Evolutionary conservation across 352 stramenopile genomes (phyloP), one percentile per base, ranked within the genome.

Genomic region (Phytophthora cactorum): DNA sequence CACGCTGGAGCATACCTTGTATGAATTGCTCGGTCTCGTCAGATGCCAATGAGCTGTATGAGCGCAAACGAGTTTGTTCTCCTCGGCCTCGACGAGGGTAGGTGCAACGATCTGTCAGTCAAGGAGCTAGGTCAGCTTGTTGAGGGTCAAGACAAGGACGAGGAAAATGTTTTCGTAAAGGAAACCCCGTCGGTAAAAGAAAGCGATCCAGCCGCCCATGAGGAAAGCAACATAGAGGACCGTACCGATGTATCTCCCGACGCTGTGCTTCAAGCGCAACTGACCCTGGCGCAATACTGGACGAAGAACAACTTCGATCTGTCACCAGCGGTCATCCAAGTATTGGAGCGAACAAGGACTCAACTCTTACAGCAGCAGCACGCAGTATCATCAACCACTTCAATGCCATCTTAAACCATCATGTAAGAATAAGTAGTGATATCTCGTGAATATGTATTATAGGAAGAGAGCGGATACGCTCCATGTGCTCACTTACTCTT

Each of bases 361-460:
- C 28, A 62, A 34, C 57, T 72, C 31, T 44, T 67, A 38, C 62
- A 68, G 28, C 32, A 62, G 12, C 22, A 39, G 34, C 9, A 32
- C 22, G 22, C 22, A 22, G 22, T 22, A 22, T 22, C 22, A 22
- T 22, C 29, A 47, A 28, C 38, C 31, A 8, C 29, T 55, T 44
- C 49, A 29, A 44, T 28, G 12, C 10, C 49, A 55, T 3, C 17
- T 44, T 53, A 28, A 53, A 6, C 4, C 11, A 9, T 46, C 39
- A 46, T 25, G 43, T 49, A 22, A 22, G 22, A 22, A 22, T 0
- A 49, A 49, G 39, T 46, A 46, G 39, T 46, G 22, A 46, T 46
- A 46, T 46, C 12, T 46, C 5, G 39, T 25, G 39, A 46, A 22
- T 22, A 22, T 22, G 22, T 25, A 43, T 9, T 43, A 46, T 25